Base-by-base conservation (phyloP, 768 basidiomycete genomes). In the Agaricus subrufescens region DNA sequence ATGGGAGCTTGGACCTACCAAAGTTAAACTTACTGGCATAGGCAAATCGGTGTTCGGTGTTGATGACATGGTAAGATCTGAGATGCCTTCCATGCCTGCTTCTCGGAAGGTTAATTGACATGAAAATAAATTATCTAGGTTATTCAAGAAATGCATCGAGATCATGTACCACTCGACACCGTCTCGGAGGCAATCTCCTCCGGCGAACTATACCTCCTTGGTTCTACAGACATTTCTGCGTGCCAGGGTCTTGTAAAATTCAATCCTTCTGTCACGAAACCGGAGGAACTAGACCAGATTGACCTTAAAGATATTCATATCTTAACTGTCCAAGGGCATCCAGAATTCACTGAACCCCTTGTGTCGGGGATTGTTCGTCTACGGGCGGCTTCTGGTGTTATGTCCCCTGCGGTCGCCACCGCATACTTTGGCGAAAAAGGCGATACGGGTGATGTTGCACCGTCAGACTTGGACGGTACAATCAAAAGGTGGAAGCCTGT, bases 1-100 rank as follows among this genome's bases (percentile, higher is more conserved):
- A 34, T 98, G 94, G 93, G 96, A 98, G 68, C 75, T 92, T n/a
- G 88, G 94, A 1, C 82, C 86, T 3, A 89, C 86, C 0, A 69
- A 74, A 9, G 62, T 94, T 15, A 65, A 77, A 27, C 78, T 96
- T 52, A 92, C 87, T 1, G 74, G 81, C 2, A 68, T 84, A 19
- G 94, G 92, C 0, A 79, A 79, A 67, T 69, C 78, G 58, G 73
- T 94, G 52, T 90, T 94, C 66, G 86, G 81, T 23, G 67, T 71
- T 0, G 73, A 80, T 3, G 51, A 58, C 7, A 60, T 75, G 23
- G 71, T 73, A 60, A 10, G 68, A 62, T 2, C 40, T 46, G 34
- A 6, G 34, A 34, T 34, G 7, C 46, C 25, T 51, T 51, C 6
- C 45, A 45, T 37, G 9, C 56, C 27, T 40, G 27, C 30, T 12